Conservation (phyloP, 2,329 filamentous ascomycete genomes). For the Pseudogymnoascus sp. region DNA sequence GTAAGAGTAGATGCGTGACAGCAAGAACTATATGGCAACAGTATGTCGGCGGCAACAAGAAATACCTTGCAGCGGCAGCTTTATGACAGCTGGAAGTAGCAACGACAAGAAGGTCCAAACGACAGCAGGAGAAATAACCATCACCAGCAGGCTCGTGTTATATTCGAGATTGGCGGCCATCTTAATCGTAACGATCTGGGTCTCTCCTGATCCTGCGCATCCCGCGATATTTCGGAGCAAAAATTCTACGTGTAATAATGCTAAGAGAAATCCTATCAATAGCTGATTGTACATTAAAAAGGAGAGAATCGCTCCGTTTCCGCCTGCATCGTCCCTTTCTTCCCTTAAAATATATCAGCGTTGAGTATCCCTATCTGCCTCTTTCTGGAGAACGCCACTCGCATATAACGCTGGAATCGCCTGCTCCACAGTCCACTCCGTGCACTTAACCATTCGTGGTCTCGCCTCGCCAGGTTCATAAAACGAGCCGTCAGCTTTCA, state of each 20-base stretch:
- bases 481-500: neutral
- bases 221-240: no score
- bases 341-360: neutral
- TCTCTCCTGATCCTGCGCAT: no score
- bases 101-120: neutral
- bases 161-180: no score
- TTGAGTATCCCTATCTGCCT: neutral
- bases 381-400: neutral
- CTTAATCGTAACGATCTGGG: no score
- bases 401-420: slow-evolving; percentile 15
- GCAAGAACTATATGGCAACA: neutral
- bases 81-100: no score
- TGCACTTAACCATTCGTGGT: slow-evolving; percentile 14
- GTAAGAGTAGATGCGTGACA: neutral
- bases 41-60: neutral
- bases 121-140: neutral
- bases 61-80: neutral
- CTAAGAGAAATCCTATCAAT: neutral
- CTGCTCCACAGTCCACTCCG: slow-evolving; percentile 14
- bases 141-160: no score
- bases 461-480: slow-evolving; percentile 7
- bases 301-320: neutral
- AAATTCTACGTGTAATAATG: neutral
- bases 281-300: neutral
- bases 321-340: neutral